Conservation (phyloP, 1,139 yeast species). For the Protomyces gravidus region DNA sequence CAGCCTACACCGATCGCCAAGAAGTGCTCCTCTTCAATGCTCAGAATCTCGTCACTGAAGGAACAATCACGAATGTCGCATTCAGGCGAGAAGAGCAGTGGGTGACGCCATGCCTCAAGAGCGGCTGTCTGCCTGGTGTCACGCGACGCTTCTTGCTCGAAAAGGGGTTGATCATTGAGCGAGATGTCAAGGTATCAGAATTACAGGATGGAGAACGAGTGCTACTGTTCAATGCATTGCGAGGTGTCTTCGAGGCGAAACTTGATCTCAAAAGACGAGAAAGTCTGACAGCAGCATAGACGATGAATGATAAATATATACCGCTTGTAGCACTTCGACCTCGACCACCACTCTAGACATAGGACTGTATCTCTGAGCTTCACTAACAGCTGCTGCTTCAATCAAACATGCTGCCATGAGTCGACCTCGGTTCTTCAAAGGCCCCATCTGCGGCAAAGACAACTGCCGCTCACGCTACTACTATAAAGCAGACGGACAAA, state of each 20-base stretch:
- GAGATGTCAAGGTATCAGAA: conserved; percentile 46
- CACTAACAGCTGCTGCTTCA: too few species aligned
- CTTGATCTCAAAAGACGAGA: too few species aligned
- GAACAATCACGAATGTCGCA: conserved; percentile 80
- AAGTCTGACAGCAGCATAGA: too few species aligned
- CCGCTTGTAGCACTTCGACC: too few species aligned
- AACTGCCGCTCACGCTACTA: conserved; percentile 80
- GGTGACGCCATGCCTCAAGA: conserved; percentile 70
- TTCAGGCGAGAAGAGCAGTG: conserved; percentile 54
- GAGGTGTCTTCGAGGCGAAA: conserved; percentile 47
- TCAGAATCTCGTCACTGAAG: conserved; percentile 66
- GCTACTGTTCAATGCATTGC: conserved; percentile 71
- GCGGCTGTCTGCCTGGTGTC: conserved; percentile 86
- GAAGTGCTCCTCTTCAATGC: conserved; percentile 72
- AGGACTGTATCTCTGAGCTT: too few species aligned
- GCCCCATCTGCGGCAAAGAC: conserved; percentile 81
- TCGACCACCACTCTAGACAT: too few species aligned
- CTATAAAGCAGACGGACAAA: conserved; percentile 66
- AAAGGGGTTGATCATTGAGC: conserved; percentile 56
- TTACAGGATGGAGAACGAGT: conserved; percentile 61
- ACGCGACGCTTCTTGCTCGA: conserved; percentile 62
- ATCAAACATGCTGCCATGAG: conserved; percentile 6
- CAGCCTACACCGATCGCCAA: conserved; percentile 45
- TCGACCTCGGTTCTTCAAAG: conserved; percentile 43
- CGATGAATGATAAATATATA: too few species aligned